These are phyloP conservation scores for Boletellus deceptivus DNA, from an alignment of 1,284 basidiomycete species.

Conservation along the genomic window DNA sequence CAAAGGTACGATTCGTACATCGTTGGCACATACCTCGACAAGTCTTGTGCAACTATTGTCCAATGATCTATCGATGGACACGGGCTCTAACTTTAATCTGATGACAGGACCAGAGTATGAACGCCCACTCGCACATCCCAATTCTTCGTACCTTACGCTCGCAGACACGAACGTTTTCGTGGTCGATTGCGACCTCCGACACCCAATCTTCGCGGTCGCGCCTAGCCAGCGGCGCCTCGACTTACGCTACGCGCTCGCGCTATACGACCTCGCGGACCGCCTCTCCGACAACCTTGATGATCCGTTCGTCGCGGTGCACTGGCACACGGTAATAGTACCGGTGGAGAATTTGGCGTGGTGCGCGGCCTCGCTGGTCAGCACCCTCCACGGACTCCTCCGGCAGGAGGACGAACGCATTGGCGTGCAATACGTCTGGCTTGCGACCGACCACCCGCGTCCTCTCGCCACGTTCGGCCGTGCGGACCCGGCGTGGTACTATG, in stretches of 20 bases:
- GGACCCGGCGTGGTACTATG: background rate
- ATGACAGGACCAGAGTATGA: constrained; percentile 7
- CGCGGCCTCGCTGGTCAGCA: constrained; percentile 44
- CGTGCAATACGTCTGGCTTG: constrained; percentile 42
- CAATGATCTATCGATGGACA: background rate
- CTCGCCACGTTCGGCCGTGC: constrained; percentile 5
- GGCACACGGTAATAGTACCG: constrained; percentile 49
- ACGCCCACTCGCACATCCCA: constrained; percentile 19
- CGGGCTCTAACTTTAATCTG: constrained; percentile 3
- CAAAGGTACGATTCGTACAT: constrained; percentile 7
- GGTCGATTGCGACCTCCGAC: constrained; percentile 46
- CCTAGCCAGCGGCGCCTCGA: background rate
- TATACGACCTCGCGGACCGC: constrained; percentile 39
- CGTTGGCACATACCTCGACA: constrained; percentile 1
- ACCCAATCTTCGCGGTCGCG: constrained; percentile 35
- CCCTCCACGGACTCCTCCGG: constrained; percentile 36
- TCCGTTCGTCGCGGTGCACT: constrained; percentile 47
- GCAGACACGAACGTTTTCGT: constrained; percentile 38
- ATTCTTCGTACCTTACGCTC: constrained; percentile 8
- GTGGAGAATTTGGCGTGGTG: constrained; percentile 40
- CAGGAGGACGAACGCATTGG: constrained; percentile 17
- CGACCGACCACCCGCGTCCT: constrained; percentile 45
- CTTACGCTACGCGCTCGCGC: constrained; percentile 38
- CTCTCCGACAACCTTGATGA: constrained; percentile 31
- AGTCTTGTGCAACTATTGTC: constrained; percentile 19